Evolutionary conservation across 2,329 filamentous ascomycete species (phyloP), one percentile per base, ranked within the genome.

Genomic region (Talaromyces rugulosus): DNA sequence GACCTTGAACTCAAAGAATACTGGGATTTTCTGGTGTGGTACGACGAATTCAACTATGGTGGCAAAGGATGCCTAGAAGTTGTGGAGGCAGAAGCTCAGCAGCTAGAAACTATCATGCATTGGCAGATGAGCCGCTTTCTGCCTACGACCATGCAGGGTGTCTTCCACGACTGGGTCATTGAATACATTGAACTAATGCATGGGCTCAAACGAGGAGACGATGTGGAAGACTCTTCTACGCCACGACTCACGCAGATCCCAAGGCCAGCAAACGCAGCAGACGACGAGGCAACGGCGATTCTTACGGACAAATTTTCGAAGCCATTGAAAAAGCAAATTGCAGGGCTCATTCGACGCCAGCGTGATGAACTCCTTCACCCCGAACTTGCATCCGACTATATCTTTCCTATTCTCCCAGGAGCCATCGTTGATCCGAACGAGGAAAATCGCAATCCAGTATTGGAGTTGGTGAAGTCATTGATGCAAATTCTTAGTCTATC

Each of bases 21-120:
- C 76, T 99, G 95, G 95, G 95, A 99, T 75, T 98, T 97, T 70
- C 86, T 99, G 0, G 88, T 97, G 4, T 99, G 95, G 95, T 98
- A 98, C 68, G 95, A 99, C 69, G 92, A 97, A 76, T 97, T 94
- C 82, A 99, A 99, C 80, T 98, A 98, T 70, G 96, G 95, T 60
- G 95, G 95, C 64, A 96, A 96, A 71, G 95, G 91, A 4, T 96
- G 92, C 67, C 86, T 89, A 56, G 86, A 95, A 69, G 90, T 97
- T 3, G 83, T 89, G 7, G 87, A 88, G 67, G 82, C 82, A 9
- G 91, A 94, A 68, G 87, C 89, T 52, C 92, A 97, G 72, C 83
- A 86, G 3, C 83, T 98, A 14, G 90, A 97, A 69, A 95, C 90
- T 11, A 87, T 99, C 70, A 98, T 99, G 93, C 91, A 96, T 76